phyloP scores from a whole-genome alignment of 371 early-diverging fungal species.

The Apophysomyces elegans region DNA sequence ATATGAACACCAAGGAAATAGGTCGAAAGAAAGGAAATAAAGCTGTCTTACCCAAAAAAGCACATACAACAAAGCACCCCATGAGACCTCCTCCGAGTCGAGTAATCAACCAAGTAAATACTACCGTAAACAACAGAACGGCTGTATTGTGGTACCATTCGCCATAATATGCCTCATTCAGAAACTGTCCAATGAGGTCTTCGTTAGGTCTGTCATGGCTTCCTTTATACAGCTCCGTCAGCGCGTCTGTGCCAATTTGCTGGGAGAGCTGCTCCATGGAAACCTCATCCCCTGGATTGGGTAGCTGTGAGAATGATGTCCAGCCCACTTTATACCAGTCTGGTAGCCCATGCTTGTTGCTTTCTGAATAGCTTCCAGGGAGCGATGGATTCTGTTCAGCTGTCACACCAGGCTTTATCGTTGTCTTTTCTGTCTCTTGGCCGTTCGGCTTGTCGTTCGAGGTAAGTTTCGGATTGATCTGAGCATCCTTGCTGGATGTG shows the following conservation, averaged over 20 bases:
- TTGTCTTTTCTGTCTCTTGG: neutral
- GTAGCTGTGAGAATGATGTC: slow-evolving; percentile 45
- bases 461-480: neutral
- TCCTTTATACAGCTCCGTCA: slow-evolving; percentile 29
- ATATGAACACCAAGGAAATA: slow-evolving; percentile 3
- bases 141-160: slow-evolving; percentile 53
- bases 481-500: neutral
- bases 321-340: slow-evolving; percentile 42
- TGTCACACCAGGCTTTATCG: neutral
- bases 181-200: slow-evolving; percentile 42
- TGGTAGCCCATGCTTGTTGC: slow-evolving; percentile 16
- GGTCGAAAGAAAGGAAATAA: slow-evolving; percentile 8
- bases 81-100: slow-evolving; percentile 39
- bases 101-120: slow-evolving; percentile 44
- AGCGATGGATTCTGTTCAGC: neutral
- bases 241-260: slow-evolving; percentile 26
- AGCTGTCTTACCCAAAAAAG: slow-evolving; percentile 37
- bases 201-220: slow-evolving; percentile 28
- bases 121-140: slow-evolving; percentile 38
- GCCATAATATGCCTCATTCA: slow-evolving; percentile 45
- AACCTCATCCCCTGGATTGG: slow-evolving; percentile 51
- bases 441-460: neutral
- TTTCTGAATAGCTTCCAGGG: slow-evolving; percentile 20
- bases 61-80: slow-evolving; percentile 50
- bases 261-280: slow-evolving; percentile 28